Conservation (phyloP, 768 basidiomycete species). For the Leccinum arenicola region DNA sequence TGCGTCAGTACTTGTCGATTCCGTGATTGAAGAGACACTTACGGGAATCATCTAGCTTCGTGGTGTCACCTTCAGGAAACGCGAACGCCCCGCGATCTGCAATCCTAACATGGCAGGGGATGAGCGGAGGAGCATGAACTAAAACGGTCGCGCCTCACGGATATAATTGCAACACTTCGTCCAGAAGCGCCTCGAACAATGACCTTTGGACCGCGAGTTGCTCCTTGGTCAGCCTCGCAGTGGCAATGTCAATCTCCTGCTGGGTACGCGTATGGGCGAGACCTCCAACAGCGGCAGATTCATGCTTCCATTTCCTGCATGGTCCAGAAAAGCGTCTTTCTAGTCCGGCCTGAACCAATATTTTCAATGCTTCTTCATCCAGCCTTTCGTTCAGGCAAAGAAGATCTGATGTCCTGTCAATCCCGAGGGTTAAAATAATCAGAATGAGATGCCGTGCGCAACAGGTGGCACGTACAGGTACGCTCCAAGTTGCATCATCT, state of each 20-base stretch:
- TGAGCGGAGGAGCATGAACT: background rate
- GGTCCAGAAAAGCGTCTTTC: slow-evolving; percentile 21
- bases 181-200: slow-evolving; percentile 26
- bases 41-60: slow-evolving; percentile 6
- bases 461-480: slow-evolving; percentile 19
- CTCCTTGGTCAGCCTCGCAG: slow-evolving; percentile 4
- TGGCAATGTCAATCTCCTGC: background rate
- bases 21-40: background rate
- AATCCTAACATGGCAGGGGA: background rate
- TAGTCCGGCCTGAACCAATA: slow-evolving; percentile 31
- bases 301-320: slow-evolving; percentile 25
- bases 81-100: slow-evolving; percentile 17
- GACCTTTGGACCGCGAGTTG: slow-evolving; percentile 10
- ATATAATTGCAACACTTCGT: slow-evolving; percentile 20
- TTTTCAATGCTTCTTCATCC: slow-evolving; percentile 23
- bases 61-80: background rate
- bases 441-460: background rate
- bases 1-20: background rate
- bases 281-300: slow-evolving; percentile 1
- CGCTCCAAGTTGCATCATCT: slow-evolving; percentile 11
- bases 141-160: slow-evolving; percentile 24
- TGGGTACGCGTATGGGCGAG: background rate
- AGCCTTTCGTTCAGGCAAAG: slow-evolving; percentile 25
- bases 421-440: background rate
- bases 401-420: slow-evolving; percentile 20